phyloP scores from a whole-genome alignment of 1,139 yeast genomes.

The Kodamaea arcana region DNA sequence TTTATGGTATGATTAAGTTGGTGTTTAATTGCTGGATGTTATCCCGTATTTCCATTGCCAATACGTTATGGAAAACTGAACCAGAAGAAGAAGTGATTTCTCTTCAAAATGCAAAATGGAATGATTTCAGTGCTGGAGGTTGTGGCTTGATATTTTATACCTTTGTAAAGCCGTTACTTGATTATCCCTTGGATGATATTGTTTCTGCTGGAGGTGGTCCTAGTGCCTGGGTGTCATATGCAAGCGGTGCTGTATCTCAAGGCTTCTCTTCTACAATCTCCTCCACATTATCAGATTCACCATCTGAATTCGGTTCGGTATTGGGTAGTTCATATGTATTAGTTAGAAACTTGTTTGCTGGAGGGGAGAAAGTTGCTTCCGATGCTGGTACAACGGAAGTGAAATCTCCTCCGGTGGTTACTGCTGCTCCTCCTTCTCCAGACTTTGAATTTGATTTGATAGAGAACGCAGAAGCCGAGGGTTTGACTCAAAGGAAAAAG shows the following conservation, averaged over 20 bases:
- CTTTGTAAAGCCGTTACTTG: conserved; percentile 32
- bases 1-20: conserved; percentile 39
- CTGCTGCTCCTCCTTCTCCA: neutral
- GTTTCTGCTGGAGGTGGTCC: conserved; percentile 2
- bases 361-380: neutral
- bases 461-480: conserved; percentile 19
- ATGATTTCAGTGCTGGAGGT: conserved; percentile 22
- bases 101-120: conserved; percentile 12
- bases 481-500: conserved; percentile 11
- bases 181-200: conserved; percentile 13
- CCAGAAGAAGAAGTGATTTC: neutral
- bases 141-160: conserved; percentile 35
- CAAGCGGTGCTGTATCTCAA: neutral
- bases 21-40: conserved; percentile 51
- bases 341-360: conserved; percentile 10
- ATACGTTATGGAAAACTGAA: conserved; percentile 2
- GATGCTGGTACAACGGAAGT: conserved; percentile 1
- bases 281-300: neutral
- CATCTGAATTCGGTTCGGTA: conserved; percentile 3
- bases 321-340: conserved; percentile 16
- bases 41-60: conserved; percentile 33
- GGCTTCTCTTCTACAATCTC: conserved; percentile 1
- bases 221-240: conserved; percentile 1
- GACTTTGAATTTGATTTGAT: conserved; percentile 42
- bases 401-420: neutral